A percentile compares a stretch with the other conserved stretches of the same genome.
These are phyloP conservation scores for Heliamphora pulchella DNA, from an alignment of 179 eudicot genomes.

Conservation along the genomic window DNA sequence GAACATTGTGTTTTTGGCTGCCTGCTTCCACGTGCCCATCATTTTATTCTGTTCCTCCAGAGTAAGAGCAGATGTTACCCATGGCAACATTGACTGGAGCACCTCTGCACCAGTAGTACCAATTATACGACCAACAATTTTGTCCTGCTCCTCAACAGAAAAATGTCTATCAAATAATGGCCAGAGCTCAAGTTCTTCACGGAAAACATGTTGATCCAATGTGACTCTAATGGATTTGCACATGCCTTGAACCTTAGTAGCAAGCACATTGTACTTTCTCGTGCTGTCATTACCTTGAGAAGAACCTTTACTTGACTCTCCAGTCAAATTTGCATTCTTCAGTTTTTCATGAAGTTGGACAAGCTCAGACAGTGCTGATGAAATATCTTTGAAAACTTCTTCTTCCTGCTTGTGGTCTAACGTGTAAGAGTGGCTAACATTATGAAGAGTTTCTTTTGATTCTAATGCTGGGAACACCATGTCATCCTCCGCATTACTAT, in stretches of 20 bases:
- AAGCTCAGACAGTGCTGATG: constrained; percentile 64
- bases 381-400: constrained; percentile 74
- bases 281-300: constrained; percentile 29
- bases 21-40: constrained; percentile 97
- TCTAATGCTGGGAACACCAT: constrained; percentile 90
- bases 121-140: constrained; percentile 87
- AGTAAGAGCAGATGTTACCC: constrained; percentile 97
- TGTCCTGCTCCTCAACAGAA: constrained; percentile 90
- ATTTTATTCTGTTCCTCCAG: constrained; percentile 94
- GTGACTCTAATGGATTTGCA: constrained; percentile 93
- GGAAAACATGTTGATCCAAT: constrained; percentile 83
- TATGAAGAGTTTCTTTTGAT: constrained; percentile 79
- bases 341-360: constrained; percentile 46
- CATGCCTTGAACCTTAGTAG: constrained; percentile 89
- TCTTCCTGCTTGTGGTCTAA: constrained; percentile 94
- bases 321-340: constrained; percentile 21
- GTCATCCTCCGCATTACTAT: constrained; percentile 92
- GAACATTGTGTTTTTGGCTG: constrained; percentile 94
- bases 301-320: constrained; percentile 28
- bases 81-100: constrained; percentile 94
- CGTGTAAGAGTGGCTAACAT: constrained; percentile 92
- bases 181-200: constrained; percentile 96
- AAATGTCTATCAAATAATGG: constrained; percentile 89
- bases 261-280: constrained; percentile 66
- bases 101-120: constrained; percentile 99